Evolutionary conservation across 116 monocot genomes (phyloP).

Genomic region (Thalassia testudinum): DNA sequence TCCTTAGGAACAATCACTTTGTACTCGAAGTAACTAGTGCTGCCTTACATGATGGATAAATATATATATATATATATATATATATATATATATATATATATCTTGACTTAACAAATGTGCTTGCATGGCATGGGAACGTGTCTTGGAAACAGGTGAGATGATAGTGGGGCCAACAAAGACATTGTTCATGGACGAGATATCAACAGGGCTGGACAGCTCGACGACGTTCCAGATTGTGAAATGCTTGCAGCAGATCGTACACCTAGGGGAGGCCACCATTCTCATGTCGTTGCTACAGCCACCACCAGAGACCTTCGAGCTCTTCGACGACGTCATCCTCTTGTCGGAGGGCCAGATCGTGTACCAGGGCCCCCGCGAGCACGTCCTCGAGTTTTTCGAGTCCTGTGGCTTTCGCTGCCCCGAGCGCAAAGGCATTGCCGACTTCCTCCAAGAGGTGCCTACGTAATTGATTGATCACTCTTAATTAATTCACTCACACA

Average conservation of each 20-base stretch:
- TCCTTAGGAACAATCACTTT: no score
- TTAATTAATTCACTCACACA: no score
- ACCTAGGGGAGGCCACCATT: conserved; percentile 42
- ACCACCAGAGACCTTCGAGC: conserved; percentile 58
- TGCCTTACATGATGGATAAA: no score
- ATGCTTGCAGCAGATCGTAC: conserved; percentile 56
- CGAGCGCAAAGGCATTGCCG: conserved; percentile 46
- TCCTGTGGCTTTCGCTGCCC: conserved; percentile 69
- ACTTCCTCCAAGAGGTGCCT: conserved; percentile 59
- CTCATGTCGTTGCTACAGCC: conserved; percentile 70
- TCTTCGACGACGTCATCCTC: conserved; percentile 64
- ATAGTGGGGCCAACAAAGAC: conserved; percentile 71
- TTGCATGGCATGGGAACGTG: no score
- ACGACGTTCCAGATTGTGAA: conserved; percentile 67
- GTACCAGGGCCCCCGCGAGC: conserved; percentile 39
- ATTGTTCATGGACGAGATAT: conserved; percentile 84
- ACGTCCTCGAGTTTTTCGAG: conserved; percentile 37
- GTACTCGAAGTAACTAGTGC: no score
- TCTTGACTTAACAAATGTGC: no score
- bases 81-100: no score
- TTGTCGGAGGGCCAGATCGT: conserved; percentile 58
- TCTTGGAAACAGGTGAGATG: conserved; percentile 47
- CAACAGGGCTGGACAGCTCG: conserved; percentile 61
- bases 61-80: no score
- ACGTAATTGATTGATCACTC: no score